Base-by-base conservation (phyloP, 225 moss, liverwort and hornwort genomes). In the Marchantia paleacea region DNA sequence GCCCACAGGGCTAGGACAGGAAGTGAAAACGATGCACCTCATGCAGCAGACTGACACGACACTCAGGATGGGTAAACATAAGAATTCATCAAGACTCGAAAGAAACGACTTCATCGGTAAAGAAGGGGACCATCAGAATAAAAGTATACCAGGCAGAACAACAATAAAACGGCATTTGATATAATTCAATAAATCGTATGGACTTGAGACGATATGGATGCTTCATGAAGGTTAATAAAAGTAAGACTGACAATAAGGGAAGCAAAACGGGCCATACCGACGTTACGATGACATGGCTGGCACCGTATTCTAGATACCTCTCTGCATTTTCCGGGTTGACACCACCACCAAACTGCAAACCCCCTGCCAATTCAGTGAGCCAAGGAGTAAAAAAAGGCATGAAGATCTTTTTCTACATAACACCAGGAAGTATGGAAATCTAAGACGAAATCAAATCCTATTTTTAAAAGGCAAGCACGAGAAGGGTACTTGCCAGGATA, bases 251-350 rank as follows among this genome's bases (percentile, higher is more conserved):
- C 19, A 3, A 74, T 14, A 6, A 48, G 15, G 52, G 19, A 24
- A 25, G 14, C 4, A 66, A 57, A 26, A 47, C 58, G 55, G 31
- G 51, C 80, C 79, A 7, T 91, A 94, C 96, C 30, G 99, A 99
- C 77, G 99, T 99, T 69, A 99, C 99, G 84, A 99, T 92, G 57
- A 99, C 95, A 80, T 99, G 99, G 88, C 99, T 99, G 54, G 99
- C 99, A 81, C 99, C 99, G 62, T 92, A 90, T 75, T 95, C 92
- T 84, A 99, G 81, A 80, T 90, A 99, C 31, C 61, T 82, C 72
- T n/a, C 80, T 20, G 99, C 95, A 78, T 94, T 99, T 14, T 90
- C 91, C 26, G 94, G 88, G 87, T 92, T 95, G 30, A 99, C 91
- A 51, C 99, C 99, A 79, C 99, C 99, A 58, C 99, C 99, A 52